Base-by-base conservation (phyloP, 2,329 filamentous ascomycete genomes). In the Exophiala spinifera region DNA sequence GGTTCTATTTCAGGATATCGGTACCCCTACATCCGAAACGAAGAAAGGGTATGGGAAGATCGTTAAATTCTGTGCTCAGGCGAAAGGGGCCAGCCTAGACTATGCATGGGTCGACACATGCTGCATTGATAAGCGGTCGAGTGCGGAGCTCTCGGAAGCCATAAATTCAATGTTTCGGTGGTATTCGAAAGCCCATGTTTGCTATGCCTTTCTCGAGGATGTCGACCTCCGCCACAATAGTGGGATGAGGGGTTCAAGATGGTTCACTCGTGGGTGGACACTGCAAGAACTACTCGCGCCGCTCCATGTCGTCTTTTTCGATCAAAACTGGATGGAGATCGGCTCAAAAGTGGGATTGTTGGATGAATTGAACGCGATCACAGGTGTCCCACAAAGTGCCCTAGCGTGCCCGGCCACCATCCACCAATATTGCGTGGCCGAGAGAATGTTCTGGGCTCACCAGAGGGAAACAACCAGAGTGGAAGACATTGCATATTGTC, bases 401-500 rank as follows among this genome's bases (percentile, higher is more conserved):
- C 42, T 25, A n/a, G 2, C 4, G 11, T 11, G 21, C 11, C 14
- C 42, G 10, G 8, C 1, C 13, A 6, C 1, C 17, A n/a, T 43
- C 13, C 3, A 19, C 8, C 6, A 21, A 4, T 21, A 20, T 14
- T 20, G 40, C 20, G 28, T 74, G 31, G 72, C 73, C 0, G 66
- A 69, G 31, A 67, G 71, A 14, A 74, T 75, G 73, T 72, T 67
- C 3, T 76, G 69, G 72, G 72, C 66, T 28, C 69, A 69, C 8
- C 55, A 52, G 14, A 66, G 67, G 15, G 51, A 63, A 3, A 75
- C 74, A 0, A 67, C 63, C 0, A 53, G 68, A 2, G 3, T 51
- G 0, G 75, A 78, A 44, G 76, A 78, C 36, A 66, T 66, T n/a
- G 73, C 74, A 0, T 78, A 78, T 37, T 75, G 67, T 8, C 62